Base-by-base conservation (phyloP, 163 green algal genomes). In the Scenedesmus sp. region DNA sequence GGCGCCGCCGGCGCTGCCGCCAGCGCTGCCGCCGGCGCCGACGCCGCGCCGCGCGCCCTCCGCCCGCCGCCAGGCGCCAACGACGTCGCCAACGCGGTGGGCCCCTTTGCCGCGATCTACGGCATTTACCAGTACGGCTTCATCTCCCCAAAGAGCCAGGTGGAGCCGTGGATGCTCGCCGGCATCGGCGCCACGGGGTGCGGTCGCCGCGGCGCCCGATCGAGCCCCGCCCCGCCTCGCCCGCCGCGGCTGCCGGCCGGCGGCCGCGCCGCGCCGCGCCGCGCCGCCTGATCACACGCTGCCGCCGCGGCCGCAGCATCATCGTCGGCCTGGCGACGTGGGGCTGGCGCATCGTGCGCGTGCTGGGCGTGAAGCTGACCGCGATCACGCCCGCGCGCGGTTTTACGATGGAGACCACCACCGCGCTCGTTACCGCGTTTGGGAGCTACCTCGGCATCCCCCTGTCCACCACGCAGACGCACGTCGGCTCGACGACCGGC, bases 81-180 rank as follows among this genome's bases (percentile, higher is more conserved):
- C 70, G 90, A 95, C 58, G 85, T 93, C 3, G 90, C 88, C 29
- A 87, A 87, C 56, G 80, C 87, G 2, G 71, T 93, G 17, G 91
- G 89, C 5, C 91, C 91, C 18, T 88, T 93, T 36, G 81, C 91
- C 29, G 82, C 81, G 33, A 89, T 95, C 65, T 89, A 81, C 36
- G 48, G 36, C 9, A 75, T 81, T 26, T 73, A 81, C 74, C 47
- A 75, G 24, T 75, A 64, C 29, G 66, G 66, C 2, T 75, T 63
- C 53, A 81, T 75, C 31, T 76, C 54, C 48, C 51, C 34, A 31
- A 65, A 72, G 60, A 70, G n/a, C 5, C 64, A 63, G 0, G 70
- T 81, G 60, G 75, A 81, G 63, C 33, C 44, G 29, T 87, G 77
- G 75, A 87, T 78, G 75, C 58, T 79, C 11, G 70, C 44, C 2